phyloP scores from a whole-genome alignment of 2,329 filamentous ascomycete species.

The Penicillium sumatraense region DNA sequence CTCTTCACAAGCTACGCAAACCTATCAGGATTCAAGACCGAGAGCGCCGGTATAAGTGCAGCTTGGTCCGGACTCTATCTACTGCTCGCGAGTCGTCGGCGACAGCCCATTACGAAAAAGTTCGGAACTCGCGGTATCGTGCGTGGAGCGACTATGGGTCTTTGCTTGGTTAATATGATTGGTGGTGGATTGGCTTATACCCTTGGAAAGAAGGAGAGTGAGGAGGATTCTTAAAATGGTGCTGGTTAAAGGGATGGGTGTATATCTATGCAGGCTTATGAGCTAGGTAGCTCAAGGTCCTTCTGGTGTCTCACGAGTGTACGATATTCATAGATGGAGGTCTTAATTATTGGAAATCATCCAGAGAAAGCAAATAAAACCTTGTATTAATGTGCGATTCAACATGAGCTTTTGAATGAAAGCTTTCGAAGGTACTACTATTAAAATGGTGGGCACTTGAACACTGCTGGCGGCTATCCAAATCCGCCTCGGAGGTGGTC shows the following conservation, averaged over 20 bases:
- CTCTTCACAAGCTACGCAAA: slow-evolving; percentile 71
- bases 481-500: too few relatives aligned
- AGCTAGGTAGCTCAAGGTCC: too few relatives aligned
- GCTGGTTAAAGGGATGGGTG: background rate
- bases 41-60: slow-evolving; percentile 66
- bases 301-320: background rate
- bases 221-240: slow-evolving; percentile 30
- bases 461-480: too few relatives aligned
- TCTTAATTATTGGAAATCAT: background rate
- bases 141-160: slow-evolving; percentile 50
- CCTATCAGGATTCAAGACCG: slow-evolving; percentile 64
- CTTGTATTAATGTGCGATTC: too few relatives aligned
- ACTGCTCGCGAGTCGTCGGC: slow-evolving; percentile 64
- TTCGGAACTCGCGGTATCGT: slow-evolving; percentile 50
- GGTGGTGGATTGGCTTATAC: slow-evolving; percentile 53
- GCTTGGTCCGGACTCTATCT: slow-evolving; percentile 70
- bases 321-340: too few relatives aligned
- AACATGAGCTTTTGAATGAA: background rate
- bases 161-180: slow-evolving; percentile 52
- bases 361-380: too few relatives aligned
- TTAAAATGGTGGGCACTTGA: too few relatives aligned
- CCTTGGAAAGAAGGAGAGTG: slow-evolving; percentile 46
- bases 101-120: slow-evolving; percentile 51
- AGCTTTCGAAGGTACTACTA: too few relatives aligned
- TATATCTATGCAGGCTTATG: too few relatives aligned